Evolutionary conservation across 1,139 yeast species (phyloP).

Genomic region (Ogataea hybrid): DNA sequence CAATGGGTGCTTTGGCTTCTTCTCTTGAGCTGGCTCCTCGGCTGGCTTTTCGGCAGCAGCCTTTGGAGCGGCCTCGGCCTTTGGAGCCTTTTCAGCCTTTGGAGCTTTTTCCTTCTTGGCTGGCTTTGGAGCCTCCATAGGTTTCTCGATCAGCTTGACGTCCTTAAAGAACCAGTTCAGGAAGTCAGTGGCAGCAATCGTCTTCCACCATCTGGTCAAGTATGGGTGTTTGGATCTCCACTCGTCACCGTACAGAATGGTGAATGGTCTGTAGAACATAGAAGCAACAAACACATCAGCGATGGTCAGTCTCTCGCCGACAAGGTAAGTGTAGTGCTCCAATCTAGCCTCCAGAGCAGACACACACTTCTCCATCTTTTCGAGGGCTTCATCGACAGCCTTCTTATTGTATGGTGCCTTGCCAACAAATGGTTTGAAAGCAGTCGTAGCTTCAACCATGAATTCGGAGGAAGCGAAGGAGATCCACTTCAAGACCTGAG

Average conservation of each 20-base stretch:
- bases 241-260: slow-evolving; percentile 64
- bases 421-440: slow-evolving; percentile 47
- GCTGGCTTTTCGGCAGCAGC: slow-evolving; percentile 41
- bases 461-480: slow-evolving; percentile 79
- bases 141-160: slow-evolving; percentile 61
- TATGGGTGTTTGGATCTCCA: slow-evolving; percentile 79
- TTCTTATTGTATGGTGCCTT: slow-evolving; percentile 77
- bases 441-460: slow-evolving; percentile 41
- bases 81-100: slow-evolving; percentile 53
- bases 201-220: slow-evolving; percentile 82
- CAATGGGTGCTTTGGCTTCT: slow-evolving; percentile 91
- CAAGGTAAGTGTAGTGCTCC: slow-evolving; percentile 77
- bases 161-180: slow-evolving; percentile 46
- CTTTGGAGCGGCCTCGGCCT: slow-evolving; percentile 55
- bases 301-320: slow-evolving; percentile 81
- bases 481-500: slow-evolving; percentile 74
- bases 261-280: slow-evolving; percentile 62
- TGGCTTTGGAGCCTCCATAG: slow-evolving; percentile 77
- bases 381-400: slow-evolving; percentile 53
- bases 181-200: slow-evolving; percentile 58
- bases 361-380: slow-evolving; percentile 36
- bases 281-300: slow-evolving; percentile 79
- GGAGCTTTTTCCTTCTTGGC: slow-evolving; percentile 52
- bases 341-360: slow-evolving; percentile 63
- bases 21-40: slow-evolving; percentile 42